Percentiles rank a stretch among this genome's conserved stretches.
phyloP scores from a whole-genome alignment of 345 rosid genomes.

The Lenwebbia sp. region DNA sequence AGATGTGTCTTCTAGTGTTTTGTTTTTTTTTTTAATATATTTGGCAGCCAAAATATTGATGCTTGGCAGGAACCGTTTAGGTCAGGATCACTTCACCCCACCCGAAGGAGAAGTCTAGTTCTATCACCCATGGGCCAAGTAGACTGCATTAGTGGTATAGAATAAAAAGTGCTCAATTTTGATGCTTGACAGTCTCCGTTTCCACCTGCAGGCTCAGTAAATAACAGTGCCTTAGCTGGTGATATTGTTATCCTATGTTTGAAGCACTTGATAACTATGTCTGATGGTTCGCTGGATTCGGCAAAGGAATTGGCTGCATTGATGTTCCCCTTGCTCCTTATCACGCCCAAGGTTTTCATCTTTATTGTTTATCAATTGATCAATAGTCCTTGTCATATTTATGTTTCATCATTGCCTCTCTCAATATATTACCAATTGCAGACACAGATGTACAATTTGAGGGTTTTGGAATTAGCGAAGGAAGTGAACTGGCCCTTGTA shows the following conservation, averaged over 20 bases:
- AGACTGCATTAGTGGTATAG: neutral
- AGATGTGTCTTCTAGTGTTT: neutral
- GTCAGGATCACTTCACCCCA: neutral
- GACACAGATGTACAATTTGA: conserved; percentile 60
- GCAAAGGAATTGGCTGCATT: conserved; percentile 52
- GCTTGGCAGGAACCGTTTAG: neutral
- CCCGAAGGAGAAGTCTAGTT: neutral
- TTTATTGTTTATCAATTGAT: neutral
- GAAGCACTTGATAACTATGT: conserved; percentile 37
- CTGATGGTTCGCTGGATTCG: conserved; percentile 25
- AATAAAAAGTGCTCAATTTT: neutral
- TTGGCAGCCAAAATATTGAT: neutral
- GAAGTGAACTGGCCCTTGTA: conserved; percentile 57
- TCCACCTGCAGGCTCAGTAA: conserved; percentile 45
- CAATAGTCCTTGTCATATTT: neutral
- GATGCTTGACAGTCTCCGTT: neutral
- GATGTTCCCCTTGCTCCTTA: conserved; percentile 64
- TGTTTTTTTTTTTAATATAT: no score
- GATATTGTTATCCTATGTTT: conserved; percentile 50
- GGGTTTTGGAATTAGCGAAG: conserved; percentile 48
- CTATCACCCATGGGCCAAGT: neutral
- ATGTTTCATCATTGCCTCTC: neutral
- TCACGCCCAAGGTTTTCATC: conserved; percentile 54
- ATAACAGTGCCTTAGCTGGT: conserved; percentile 27
- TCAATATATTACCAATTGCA: conserved; percentile 11